Conservation (phyloP, 129 eudicot species). For the Centrapalus pauciflorus region DNA sequence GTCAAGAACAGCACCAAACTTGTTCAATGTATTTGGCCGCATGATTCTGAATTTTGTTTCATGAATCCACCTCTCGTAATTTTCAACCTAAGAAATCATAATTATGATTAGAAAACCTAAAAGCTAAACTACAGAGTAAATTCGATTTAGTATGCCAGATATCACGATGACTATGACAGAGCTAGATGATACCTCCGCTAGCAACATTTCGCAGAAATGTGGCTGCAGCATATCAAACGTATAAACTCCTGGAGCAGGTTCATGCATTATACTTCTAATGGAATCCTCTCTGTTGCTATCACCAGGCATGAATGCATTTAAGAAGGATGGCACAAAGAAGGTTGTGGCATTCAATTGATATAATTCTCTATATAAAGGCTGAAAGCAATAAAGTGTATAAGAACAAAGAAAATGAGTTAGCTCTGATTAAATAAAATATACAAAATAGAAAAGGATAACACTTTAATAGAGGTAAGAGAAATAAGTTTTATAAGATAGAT, state of each 20-base stretch:
- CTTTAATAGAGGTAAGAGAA: not conserved
- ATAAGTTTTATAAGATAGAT: not conserved
- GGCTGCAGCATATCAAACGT: constrained; percentile 83
- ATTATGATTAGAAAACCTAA: constrained; percentile 40
- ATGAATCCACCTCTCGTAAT: constrained; percentile 75
- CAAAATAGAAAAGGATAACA: not conserved
- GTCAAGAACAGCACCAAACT: constrained; percentile 88
- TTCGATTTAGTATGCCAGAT: constrained; percentile 20
- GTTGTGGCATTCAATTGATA: constrained; percentile 54
- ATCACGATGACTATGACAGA: constrained; percentile 8
- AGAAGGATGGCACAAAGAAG: constrained; percentile 77
- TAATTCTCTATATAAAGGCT: constrained; percentile 74
- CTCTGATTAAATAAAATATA: not conserved
- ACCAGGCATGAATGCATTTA: constrained; percentile 48
- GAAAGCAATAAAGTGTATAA: constrained; percentile 19
- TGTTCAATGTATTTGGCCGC: constrained; percentile 90
- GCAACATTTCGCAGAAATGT: constrained; percentile 68
- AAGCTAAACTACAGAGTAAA: constrained; percentile 35
- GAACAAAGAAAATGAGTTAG: constrained; percentile 9
- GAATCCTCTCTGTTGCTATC: constrained; percentile 46
- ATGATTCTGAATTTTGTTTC: constrained; percentile 77
- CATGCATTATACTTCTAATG: constrained; percentile 67
- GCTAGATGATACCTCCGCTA: constrained; percentile 62
- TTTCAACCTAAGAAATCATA: constrained; percentile 70
- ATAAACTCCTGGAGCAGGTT: constrained; percentile 79